Base-by-base conservation (phyloP, 768 basidiomycete species). In the Rhizopogon vinicolor region DNA sequence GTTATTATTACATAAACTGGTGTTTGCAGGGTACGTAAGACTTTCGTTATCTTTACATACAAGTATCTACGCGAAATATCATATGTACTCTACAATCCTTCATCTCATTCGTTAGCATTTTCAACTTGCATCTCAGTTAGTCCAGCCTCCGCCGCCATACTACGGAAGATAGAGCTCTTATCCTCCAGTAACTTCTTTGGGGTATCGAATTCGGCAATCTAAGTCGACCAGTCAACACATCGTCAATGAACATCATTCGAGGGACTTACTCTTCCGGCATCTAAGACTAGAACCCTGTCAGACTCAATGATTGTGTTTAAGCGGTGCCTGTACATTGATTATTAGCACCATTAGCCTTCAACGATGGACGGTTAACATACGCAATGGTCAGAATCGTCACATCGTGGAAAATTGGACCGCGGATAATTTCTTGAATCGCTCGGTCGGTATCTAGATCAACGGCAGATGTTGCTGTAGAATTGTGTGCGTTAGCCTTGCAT, bases 391-490 rank as follows among this genome's bases (percentile, higher is more conserved):
- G 70, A 54, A 93, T 92, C 10, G 93, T 94, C 13, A 89, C 85
- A 55, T 87, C 72, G 3, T 78, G 72, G 65, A 95, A 96, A 31
- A 87, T 80, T 4, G 86, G 80, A 7, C 93, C 91, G 28, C 84
- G 80, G 44, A 96, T 89, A 58, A 93, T 93, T 10, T 86, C 84
- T 74, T 97, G 93, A 59, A 95, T 90, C 29, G 88, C 88, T 55
- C 80, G 80, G 66, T 96, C 93, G 8, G 93, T 95, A 65, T 95
- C 91, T 35, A 94, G 74, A 68, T 95, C 93, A 49, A 95, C 91
- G 18, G 92, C 91, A 39, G 87, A 91, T 5, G 92, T 95, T 3
- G 92, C 90, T 89, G 57, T 37, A 7, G 51, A 48, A 52, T 54
- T 31, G 52, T 18, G 45, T 18, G 16, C 12, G 48, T 52, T 44